Percentiles rank a stretch among this genome's conserved stretches.
These are phyloP conservation scores for Ilex aquifolium DNA, from an alignment of 257 asterid species.

Conservation along the genomic window DNA sequence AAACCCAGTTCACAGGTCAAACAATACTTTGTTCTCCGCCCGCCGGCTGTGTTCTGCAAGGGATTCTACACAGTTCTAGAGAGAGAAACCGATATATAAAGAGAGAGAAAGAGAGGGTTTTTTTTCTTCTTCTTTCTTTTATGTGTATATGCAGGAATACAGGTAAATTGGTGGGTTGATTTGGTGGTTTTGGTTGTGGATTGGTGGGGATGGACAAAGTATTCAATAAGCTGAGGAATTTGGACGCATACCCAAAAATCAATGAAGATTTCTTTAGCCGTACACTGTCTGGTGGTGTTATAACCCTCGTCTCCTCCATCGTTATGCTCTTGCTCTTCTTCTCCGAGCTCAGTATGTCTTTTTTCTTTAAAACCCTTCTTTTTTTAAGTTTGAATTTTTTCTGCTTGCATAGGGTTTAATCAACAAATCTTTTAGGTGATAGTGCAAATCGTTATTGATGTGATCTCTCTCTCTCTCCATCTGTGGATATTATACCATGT, in stretches of 20 bases:
- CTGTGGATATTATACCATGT: not conserved
- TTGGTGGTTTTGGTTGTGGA: constrained; percentile 9
- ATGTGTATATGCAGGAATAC: not conserved
- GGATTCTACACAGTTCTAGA: too few species aligned
- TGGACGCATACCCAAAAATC: constrained; percentile 94
- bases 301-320: constrained; percentile 69
- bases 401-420: constrained; percentile 1
- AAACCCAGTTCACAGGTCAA: too few species aligned
- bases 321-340: constrained; percentile 67
- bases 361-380: not conserved
- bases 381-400: not conserved
- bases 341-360: constrained; percentile 77
- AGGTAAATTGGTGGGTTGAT: not conserved
- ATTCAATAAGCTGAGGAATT: constrained; percentile 62
- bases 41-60: too few species aligned
- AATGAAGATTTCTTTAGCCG: constrained; percentile 97
- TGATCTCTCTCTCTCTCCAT: not conserved
- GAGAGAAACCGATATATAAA: not conserved
- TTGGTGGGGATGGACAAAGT: constrained; percentile 40
- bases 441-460: not conserved
- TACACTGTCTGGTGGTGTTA: constrained; percentile 81
- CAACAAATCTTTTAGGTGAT: not conserved
- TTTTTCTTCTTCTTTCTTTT: not conserved
- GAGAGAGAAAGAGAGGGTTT: not conserved
- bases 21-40: too few species aligned